phyloP scores from a whole-genome alignment of 106 monocot genomes.

The Narthecium ossifragum region DNA sequence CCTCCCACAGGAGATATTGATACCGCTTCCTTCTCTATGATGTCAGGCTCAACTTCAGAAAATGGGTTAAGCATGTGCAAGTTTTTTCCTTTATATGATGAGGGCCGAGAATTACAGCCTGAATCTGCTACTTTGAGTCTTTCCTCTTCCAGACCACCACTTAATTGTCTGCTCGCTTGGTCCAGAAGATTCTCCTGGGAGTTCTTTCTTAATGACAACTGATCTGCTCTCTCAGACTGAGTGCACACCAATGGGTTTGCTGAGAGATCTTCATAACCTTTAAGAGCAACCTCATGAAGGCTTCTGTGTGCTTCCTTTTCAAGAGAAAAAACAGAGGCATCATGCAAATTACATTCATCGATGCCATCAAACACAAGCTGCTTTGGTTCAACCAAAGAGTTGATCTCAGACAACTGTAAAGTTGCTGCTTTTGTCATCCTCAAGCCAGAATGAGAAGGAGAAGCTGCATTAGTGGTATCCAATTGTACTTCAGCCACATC shows the following conservation, averaged over 20 bases:
- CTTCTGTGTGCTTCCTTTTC: neutral
- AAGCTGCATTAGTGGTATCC: neutral
- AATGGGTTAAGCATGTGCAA: too few species aligned
- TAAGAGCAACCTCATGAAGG: neutral
- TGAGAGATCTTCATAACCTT: neutral
- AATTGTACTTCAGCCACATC: slow-evolving; percentile 1
- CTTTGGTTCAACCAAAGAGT: slow-evolving; percentile 16
- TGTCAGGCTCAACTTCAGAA: too few species aligned
- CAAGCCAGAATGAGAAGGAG: slow-evolving; percentile 4
- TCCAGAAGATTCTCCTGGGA: too few species aligned
- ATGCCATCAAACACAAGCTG: slow-evolving; percentile 20
- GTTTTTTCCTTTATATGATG: too few species aligned
- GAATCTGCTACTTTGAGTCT: neutral
- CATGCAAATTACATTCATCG: neutral
- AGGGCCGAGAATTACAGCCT: neutral
- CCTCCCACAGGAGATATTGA: neutral
- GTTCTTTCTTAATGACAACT: too few species aligned
- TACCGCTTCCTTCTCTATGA: too few species aligned
- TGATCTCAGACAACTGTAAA: neutral
- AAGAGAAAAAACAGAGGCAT: neutral
- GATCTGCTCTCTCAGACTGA: neutral
- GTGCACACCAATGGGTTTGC: neutral
- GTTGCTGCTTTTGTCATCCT: neutral
- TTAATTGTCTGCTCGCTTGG: too few species aligned
- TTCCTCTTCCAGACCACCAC: neutral